phyloP scores from a whole-genome alignment of 768 basidiomycete genomes.

The Xerocomellus chrysenteron region DNA sequence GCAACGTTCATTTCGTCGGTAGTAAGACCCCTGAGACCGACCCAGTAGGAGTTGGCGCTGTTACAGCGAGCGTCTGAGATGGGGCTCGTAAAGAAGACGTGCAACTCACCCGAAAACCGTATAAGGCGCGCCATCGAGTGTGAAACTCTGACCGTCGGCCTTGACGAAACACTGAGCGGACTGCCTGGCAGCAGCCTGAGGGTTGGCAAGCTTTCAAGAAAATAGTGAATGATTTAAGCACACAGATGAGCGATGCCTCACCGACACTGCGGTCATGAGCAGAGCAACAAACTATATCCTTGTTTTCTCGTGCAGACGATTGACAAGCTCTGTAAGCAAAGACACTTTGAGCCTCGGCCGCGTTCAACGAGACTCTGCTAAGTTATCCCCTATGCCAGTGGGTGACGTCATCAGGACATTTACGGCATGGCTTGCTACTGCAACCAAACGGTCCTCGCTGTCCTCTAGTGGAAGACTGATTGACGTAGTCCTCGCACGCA shows the following conservation, averaged over 20 bases:
- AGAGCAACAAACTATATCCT: neutral
- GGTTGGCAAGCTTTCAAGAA: slow-evolving; percentile 7
- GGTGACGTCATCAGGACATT: too few relatives aligned
- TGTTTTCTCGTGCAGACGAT: too few relatives aligned
- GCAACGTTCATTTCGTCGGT: slow-evolving; percentile 49
- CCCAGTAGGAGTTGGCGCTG: slow-evolving; percentile 59
- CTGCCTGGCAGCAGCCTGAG: neutral
- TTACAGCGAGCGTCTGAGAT: neutral
- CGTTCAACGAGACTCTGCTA: too few relatives aligned
- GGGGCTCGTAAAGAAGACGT: neutral
- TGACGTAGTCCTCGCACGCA: too few relatives aligned
- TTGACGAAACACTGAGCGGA: slow-evolving; percentile 40
- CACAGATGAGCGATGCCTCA: neutral
- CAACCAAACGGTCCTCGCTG: neutral
- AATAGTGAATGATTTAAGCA: neutral
- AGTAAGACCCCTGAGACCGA: slow-evolving; percentile 47
- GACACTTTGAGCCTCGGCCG: too few relatives aligned
- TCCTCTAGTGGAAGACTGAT: too few relatives aligned
- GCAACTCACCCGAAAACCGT: slow-evolving; percentile 51
- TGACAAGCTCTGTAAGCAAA: too few relatives aligned
- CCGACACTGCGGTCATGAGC: slow-evolving; percentile 11
- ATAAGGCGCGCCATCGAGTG: slow-evolving; percentile 47
- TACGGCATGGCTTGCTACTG: neutral
- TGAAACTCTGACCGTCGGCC: slow-evolving; percentile 52
- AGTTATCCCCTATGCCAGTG: too few relatives aligned